A percentile compares a stretch with the other conserved stretches of the same genome.
Evolutionary conservation across 2,329 filamentous ascomycete genomes (phyloP).

Genomic region (Tolypocladium pustulatum): DNA sequence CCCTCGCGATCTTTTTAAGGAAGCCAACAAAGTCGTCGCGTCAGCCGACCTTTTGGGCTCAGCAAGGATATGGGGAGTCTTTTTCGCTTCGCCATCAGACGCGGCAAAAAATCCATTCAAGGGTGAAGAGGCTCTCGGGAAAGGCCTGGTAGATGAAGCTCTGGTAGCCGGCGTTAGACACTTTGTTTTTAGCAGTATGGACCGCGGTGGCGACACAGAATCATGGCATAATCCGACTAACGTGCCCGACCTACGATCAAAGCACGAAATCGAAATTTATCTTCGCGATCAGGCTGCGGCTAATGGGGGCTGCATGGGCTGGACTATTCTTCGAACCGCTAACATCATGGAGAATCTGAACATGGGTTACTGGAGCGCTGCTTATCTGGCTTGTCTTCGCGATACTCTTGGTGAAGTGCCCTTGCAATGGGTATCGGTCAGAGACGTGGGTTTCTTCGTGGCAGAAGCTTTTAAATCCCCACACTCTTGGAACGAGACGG

Average conservation of each 20-base stretch:
- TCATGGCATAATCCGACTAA: not conserved
- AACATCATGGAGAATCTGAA: not conserved
- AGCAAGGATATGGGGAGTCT: not conserved
- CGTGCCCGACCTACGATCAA: not conserved
- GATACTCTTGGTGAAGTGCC: not conserved
- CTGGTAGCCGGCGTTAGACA: not conserved
- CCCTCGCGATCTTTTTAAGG: not conserved
- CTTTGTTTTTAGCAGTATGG: not conserved
- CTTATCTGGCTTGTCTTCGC: not conserved
- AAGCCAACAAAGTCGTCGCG: not conserved
- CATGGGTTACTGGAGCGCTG: not conserved
- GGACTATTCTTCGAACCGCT: not conserved
- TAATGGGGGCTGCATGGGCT: not conserved
- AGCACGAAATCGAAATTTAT: not conserved
- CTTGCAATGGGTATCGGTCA: not conserved
- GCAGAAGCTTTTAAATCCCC: not conserved
- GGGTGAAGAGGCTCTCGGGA: not conserved
- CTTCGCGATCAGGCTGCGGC: not conserved
- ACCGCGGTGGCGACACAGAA: not conserved
- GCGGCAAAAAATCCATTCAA: not conserved
- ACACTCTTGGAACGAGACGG: not conserved
- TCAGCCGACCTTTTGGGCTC: not conserved
- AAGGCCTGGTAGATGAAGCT: not conserved
- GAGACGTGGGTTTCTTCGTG: not conserved
- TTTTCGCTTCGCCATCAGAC: not conserved